These are phyloP conservation scores for Diplodia sapinea DNA, from an alignment of 2,329 filamentous ascomycete species.

Conservation along the genomic window DNA sequence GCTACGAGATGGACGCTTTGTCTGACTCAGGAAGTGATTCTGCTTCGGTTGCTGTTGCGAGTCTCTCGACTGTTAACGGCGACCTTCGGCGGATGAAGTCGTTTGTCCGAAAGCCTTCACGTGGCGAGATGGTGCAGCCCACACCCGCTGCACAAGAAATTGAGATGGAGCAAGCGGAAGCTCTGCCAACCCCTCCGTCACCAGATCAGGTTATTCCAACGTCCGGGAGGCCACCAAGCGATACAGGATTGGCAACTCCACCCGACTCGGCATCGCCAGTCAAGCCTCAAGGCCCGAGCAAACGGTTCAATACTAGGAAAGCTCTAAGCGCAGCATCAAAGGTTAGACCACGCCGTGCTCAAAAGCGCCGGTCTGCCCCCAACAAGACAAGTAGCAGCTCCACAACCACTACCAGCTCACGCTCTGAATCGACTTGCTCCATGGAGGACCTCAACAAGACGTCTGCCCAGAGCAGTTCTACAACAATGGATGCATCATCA, in stretches of 20 bases:
- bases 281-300: slow-evolving; percentile 11
- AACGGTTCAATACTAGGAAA: slow-evolving; percentile 12
- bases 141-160: not conserved
- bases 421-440: slow-evolving; percentile 9
- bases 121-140: not conserved
- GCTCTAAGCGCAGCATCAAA: slow-evolving; percentile 16
- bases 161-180: slow-evolving; percentile 1
- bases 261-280: slow-evolving; percentile 26
- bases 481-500: not conserved
- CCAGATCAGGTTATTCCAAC: not conserved
- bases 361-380: not conserved
- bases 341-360: slow-evolving; percentile 5
- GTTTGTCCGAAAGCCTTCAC: slow-evolving; percentile 29
- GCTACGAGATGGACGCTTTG: slow-evolving; percentile 19
- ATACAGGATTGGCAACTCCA: slow-evolving; percentile 20
- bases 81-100: slow-evolving; percentile 30
- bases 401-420: slow-evolving; percentile 5
- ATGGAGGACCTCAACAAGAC: slow-evolving; percentile 21
- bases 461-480: slow-evolving; percentile 1
- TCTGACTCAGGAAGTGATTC: slow-evolving; percentile 14
- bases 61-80: slow-evolving; percentile 21
- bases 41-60: slow-evolving; percentile 27
- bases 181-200: slow-evolving; percentile 18
- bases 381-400: slow-evolving; percentile 2
- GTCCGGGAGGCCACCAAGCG: slow-evolving; percentile 10